Conservation (phyloP, 1,139 yeast genomes). For the Debaryomyces udenii region DNA sequence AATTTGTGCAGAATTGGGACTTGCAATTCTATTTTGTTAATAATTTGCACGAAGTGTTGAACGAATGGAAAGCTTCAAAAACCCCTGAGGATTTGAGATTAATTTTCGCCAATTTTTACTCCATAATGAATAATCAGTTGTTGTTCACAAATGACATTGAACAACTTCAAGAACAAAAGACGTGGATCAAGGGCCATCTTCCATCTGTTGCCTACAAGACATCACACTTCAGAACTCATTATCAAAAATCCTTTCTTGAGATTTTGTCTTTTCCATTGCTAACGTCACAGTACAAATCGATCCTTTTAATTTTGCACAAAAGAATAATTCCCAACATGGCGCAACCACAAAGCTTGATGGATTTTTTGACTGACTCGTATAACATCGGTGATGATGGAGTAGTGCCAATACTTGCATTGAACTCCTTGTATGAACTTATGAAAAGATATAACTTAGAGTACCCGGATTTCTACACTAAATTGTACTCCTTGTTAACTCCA, state of each 20-base stretch:
- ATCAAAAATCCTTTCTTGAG: conserved; percentile 69
- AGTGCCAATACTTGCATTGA: conserved; percentile 78
- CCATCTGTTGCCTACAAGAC: conserved; percentile 60
- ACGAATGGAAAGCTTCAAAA: conserved; percentile 25
- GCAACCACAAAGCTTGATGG: conserved; percentile 86
- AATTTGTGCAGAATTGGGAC: conserved; percentile 61
- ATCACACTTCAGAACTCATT: conserved; percentile 61
- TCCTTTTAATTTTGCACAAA: conserved; percentile 75
- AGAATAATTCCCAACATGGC: conserved; percentile 80
- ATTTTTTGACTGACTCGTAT: conserved; percentile 87
- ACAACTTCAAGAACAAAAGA: conserved; percentile 35
- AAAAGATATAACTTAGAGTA: conserved; percentile 83
- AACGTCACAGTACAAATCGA: conserved; percentile 67
- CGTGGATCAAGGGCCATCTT: conserved; percentile 43
- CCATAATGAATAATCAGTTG: conserved; percentile 38
- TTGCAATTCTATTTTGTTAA: conserved; percentile 66
- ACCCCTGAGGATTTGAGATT: conserved; percentile 21
- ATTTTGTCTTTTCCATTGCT: conserved; percentile 53
- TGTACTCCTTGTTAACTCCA: conserved; percentile 79
- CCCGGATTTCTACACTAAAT: conserved; percentile 84
- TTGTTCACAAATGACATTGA: conserved; percentile 27
- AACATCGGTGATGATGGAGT: conserved; percentile 62
- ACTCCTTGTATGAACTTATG: conserved; percentile 87
- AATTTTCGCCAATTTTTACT: conserved; percentile 43
- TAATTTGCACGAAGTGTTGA: conserved; percentile 23